Evolutionary conservation across 495 filamentous ascomycete genomes (phyloP).

Genomic region (Penicillium nucicola): DNA sequence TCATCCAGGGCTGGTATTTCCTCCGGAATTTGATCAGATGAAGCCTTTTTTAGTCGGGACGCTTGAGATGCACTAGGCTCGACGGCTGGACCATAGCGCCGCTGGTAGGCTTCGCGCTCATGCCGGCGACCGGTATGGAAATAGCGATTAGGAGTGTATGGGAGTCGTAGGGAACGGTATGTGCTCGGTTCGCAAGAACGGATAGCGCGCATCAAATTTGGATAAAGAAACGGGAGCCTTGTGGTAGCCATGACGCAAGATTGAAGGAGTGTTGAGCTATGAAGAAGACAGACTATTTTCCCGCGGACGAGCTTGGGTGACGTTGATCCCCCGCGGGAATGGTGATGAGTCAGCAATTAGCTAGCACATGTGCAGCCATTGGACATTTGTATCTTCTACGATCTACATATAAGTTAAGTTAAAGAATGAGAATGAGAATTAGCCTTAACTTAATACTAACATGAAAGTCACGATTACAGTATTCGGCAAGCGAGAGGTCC

Average conservation of each 20-base stretch:
- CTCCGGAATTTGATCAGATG: constrained; percentile 15
- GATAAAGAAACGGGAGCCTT: constrained; percentile 73
- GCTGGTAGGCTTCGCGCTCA: constrained; percentile 42
- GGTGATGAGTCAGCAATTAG: constrained; percentile 12
- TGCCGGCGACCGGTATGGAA: constrained; percentile 41
- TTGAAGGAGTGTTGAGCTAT: constrained; percentile 3
- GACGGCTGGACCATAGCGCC: constrained; percentile 51
- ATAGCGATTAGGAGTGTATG: constrained; percentile 14
- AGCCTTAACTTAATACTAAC: too few relatives aligned
- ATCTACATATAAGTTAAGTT: too few relatives aligned
- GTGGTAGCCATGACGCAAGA: constrained; percentile 57
- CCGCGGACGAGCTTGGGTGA: constrained; percentile 21
- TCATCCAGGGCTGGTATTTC: constrained; percentile 20
- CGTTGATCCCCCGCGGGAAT: constrained; percentile 39
- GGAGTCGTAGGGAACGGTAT: constrained; percentile 26
- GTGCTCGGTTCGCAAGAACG: constrained; percentile 37
- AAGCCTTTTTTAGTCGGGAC: constrained; percentile 21
- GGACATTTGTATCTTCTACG: too few relatives aligned
- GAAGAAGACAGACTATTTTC: constrained; percentile 14
- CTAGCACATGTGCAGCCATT: too few relatives aligned
- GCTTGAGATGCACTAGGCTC: constrained; percentile 44
- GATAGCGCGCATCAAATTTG: constrained; percentile 55
- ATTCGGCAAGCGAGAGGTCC: too few relatives aligned
- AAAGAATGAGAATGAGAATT: too few relatives aligned
- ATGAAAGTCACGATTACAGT: too few relatives aligned